Percentiles rank a stretch among this genome's conserved stretches.
Conservation (phyloP, 441 rosid genomes). For the Syzygium malaccense region DNA sequence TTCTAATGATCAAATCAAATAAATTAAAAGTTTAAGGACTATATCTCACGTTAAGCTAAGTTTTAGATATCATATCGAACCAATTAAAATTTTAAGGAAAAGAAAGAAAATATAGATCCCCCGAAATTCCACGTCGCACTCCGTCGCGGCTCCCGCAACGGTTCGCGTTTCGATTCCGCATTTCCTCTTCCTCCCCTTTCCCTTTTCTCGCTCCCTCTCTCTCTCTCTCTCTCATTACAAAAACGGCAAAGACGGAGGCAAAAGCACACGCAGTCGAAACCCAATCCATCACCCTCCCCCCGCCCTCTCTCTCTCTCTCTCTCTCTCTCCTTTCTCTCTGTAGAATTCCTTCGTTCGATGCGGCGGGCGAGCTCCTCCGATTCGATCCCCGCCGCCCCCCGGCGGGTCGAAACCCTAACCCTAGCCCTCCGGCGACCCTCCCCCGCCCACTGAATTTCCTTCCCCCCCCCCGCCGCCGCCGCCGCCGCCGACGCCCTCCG, state of each 20-base stretch:
- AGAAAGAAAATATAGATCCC: background rate
- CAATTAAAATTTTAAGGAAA: background rate
- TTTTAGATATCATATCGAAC: too few relatives aligned
- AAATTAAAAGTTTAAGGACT: too few relatives aligned
- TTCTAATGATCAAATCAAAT: too few relatives aligned
- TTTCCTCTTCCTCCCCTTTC: background rate
- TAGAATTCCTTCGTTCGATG: background rate
- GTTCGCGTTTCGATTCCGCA: background rate
- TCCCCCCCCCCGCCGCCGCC: background rate
- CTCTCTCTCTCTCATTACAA: background rate
- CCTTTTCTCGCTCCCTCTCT: background rate
- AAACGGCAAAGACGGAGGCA: background rate
- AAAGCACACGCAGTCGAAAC: background rate
- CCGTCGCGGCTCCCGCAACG: background rate
- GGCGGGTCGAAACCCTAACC: slow-evolving; percentile 24
- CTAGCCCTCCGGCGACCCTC: background rate
- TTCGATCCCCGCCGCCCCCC: background rate
- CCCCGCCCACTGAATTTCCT: background rate
- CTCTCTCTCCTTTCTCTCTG: background rate
- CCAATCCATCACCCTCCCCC: background rate
- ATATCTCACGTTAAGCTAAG: too few relatives aligned
- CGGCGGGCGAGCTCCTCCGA: slow-evolving; percentile 21
- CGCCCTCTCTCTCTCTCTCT: background rate
- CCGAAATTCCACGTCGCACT: background rate
- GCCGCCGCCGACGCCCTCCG: background rate